Percentiles rank a stretch among this genome's conserved stretches.
These are phyloP conservation scores for Blastocystis sp. DNA, from an alignment of 352 stramenopile genomes.

Conservation along the genomic window DNA sequence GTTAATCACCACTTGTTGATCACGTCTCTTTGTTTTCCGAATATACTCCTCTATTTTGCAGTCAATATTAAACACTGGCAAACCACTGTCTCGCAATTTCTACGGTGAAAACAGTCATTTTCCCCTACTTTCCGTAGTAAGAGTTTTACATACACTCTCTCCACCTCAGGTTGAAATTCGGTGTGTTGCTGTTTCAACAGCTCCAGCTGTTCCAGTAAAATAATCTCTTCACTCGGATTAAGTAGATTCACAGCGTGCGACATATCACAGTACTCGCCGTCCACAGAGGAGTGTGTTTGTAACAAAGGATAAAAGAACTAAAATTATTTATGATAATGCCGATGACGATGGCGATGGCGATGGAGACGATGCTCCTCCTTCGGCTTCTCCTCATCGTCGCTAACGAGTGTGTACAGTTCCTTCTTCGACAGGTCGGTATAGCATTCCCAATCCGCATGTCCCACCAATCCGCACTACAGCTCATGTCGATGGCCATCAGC, in stretches of 20 bases:
- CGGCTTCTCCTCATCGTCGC: background rate
- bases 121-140: background rate
- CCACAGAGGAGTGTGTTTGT: background rate
- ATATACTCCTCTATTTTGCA: background rate
- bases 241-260: background rate
- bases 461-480: background rate
- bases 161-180: background rate
- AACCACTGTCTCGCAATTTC: background rate
- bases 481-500: background rate
- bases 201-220: slow-evolving; percentile 46
- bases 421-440: background rate
- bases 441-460: background rate
- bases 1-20: background rate
- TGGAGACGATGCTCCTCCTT: background rate
- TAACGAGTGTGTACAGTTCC: background rate
- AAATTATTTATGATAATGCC: background rate
- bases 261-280: background rate
- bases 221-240: background rate
- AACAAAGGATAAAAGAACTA: background rate
- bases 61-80: slow-evolving; percentile 31
- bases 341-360: background rate
- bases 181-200: background rate
- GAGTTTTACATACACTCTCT: slow-evolving; percentile 27
- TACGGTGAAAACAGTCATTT: background rate
- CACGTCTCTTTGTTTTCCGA: slow-evolving; percentile 38